Conservation (phyloP, 495 filamentous ascomycete genomes). For the Hypoxylon lienhwacheense region DNA sequence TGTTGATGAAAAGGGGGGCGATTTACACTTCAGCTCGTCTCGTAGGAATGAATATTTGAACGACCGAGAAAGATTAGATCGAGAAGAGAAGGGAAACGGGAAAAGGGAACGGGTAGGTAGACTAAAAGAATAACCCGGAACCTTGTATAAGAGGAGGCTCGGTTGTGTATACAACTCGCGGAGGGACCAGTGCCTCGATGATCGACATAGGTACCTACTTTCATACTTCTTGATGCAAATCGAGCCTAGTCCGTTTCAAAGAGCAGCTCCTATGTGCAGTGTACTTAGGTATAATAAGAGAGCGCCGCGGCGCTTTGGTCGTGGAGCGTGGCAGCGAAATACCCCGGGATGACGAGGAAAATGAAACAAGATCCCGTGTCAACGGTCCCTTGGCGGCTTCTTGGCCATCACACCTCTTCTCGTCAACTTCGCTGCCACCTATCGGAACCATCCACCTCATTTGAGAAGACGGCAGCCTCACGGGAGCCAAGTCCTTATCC, state of each 20-base stretch:
- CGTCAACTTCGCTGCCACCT: background rate
- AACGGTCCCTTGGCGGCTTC: constrained; percentile 27
- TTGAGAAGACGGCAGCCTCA: constrained; percentile 6
- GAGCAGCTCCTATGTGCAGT: background rate
- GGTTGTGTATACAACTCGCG: constrained; percentile 15
- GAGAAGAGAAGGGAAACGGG: constrained; percentile 5
- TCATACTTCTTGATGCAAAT: constrained; percentile 3
- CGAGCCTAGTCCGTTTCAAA: constrained; percentile 12
- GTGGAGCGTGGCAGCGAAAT: background rate
- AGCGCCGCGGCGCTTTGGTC: constrained; percentile 20
- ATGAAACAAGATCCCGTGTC: constrained; percentile 34
- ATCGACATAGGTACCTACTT: too few species aligned
- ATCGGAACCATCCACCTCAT: background rate
- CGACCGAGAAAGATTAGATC: constrained; percentile 28
- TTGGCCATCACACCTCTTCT: constrained; percentile 2
- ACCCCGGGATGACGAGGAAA: constrained; percentile 20
- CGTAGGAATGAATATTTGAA: constrained; percentile 28
- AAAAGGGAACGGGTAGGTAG: constrained; percentile 1
- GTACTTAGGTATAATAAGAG: background rate
- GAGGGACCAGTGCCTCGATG: constrained; percentile 11
- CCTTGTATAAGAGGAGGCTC: background rate
- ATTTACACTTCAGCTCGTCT: constrained; percentile 30
- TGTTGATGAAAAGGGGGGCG: constrained; percentile 18
- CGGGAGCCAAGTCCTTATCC: constrained; percentile 12
- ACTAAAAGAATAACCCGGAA: constrained; percentile 18